A percentile compares a stretch with the other conserved stretches of the same genome.
Evolutionary conservation across 257 asterid genomes (phyloP).

Genomic region (Lithospermum erythrorhizon): DNA sequence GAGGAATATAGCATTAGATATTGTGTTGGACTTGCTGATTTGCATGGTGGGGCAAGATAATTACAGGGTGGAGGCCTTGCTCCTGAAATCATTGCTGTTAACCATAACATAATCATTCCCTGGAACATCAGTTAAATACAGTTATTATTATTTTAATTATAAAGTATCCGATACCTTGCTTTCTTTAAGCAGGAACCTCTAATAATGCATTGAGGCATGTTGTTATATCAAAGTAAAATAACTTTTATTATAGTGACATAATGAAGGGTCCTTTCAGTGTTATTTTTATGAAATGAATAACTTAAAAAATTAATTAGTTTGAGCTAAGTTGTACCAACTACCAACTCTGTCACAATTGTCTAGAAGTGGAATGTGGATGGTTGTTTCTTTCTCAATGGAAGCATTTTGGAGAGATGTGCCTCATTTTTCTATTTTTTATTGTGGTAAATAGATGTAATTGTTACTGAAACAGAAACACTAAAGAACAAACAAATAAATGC

Average conservation of each 20-base stretch:
- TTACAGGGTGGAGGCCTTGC: slow-evolving; percentile 51
- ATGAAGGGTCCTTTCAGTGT: too few species aligned
- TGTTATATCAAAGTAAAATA: too few species aligned
- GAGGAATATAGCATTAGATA: slow-evolving; percentile 27
- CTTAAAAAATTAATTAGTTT: too few species aligned
- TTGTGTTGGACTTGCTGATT: slow-evolving; percentile 33
- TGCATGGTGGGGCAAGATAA: slow-evolving; percentile 23
- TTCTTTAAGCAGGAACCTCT: too few species aligned
- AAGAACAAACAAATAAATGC: neutral
- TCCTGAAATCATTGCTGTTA: slow-evolving; percentile 45
- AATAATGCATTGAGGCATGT: too few species aligned
- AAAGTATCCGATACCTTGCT: too few species aligned
- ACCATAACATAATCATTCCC: slow-evolving; percentile 59
- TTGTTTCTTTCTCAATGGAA: neutral
- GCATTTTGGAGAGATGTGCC: neutral
- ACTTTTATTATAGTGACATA: too few species aligned
- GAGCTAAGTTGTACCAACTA: too few species aligned
- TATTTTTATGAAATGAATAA: too few species aligned
- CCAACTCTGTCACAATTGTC: too few species aligned
- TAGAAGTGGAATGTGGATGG: neutral
- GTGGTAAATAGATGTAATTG: too few species aligned
- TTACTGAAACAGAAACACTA: neutral
- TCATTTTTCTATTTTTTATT: too few species aligned
- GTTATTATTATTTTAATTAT: neutral
- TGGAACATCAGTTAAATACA: slow-evolving; percentile 7